phyloP scores from a whole-genome alignment of 495 filamentous ascomycete species.

The Aspergillus leporis region DNA sequence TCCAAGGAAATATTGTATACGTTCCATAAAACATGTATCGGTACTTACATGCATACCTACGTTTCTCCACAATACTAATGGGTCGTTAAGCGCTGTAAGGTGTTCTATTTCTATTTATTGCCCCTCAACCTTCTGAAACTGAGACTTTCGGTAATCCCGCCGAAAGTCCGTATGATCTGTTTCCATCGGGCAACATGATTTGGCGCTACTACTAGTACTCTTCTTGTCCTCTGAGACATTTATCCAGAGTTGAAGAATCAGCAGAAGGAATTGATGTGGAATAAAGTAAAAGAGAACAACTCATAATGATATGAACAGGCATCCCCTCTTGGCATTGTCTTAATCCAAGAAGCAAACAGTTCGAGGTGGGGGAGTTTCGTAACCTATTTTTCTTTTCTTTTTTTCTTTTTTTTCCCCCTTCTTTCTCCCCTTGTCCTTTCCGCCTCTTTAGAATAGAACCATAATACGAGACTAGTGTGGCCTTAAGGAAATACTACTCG shows the following conservation, averaged over 20 bases:
- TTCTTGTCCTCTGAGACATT: neutral
- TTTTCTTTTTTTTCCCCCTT: neutral
- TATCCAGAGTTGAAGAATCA: neutral
- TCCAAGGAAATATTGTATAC: too few species aligned
- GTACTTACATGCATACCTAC: too few species aligned
- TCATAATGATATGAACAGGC: neutral
- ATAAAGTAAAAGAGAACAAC: neutral
- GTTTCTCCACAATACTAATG: neutral
- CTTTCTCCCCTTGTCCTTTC: neutral
- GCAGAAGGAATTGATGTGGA: neutral
- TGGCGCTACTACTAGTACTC: neutral
- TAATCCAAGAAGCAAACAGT: neutral
- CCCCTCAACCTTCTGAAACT: neutral
- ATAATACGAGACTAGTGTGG: constrained; percentile 5
- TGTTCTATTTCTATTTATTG: neutral
- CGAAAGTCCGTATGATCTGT: neutral
- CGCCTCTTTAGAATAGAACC: neutral
- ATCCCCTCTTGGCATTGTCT: neutral
- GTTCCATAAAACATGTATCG: too few species aligned
- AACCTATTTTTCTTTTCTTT: neutral
- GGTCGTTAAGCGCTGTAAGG: neutral
- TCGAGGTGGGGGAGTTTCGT: neutral
- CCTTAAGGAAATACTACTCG: neutral
- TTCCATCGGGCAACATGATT: neutral
- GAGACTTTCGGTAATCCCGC: constrained; percentile 1